Percentiles rank a stretch among this genome's conserved stretches.
These are phyloP conservation scores for Smittium mucronatum DNA, from an alignment of 371 early-diverging fungal genomes.

Conservation along the genomic window DNA sequence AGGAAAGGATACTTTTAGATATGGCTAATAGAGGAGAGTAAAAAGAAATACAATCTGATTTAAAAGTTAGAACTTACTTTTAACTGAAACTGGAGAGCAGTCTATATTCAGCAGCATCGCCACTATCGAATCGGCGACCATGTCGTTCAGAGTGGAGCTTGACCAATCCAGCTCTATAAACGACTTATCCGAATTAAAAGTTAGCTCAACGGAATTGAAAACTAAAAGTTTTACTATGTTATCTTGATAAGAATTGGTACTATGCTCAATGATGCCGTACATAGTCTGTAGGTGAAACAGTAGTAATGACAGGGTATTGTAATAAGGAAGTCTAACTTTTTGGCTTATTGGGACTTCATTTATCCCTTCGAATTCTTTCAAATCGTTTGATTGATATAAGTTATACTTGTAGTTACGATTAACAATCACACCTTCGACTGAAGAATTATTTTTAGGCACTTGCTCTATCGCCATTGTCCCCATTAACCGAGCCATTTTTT, in stretches of 20 bases:
- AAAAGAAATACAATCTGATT: too few relatives aligned
- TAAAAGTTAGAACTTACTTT: too few relatives aligned
- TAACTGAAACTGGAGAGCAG: slow-evolving; percentile 81
- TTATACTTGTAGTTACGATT: slow-evolving; percentile 78
- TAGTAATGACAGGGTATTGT: slow-evolving; percentile 64
- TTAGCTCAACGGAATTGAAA: slow-evolving; percentile 68
- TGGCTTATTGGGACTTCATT: slow-evolving; percentile 63
- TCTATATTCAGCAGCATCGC: slow-evolving; percentile 76
- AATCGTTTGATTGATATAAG: slow-evolving; percentile 46
- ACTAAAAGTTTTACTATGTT: slow-evolving; percentile 33
- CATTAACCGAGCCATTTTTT: slow-evolving; percentile 85
- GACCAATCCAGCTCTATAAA: slow-evolving; percentile 79
- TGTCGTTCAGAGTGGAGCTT: slow-evolving; percentile 81
- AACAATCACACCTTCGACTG: slow-evolving; percentile 60
- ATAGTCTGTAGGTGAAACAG: slow-evolving; percentile 81
- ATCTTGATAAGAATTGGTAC: slow-evolving; percentile 30
- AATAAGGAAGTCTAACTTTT: slow-evolving; percentile 60
- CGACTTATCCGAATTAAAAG: slow-evolving; percentile 33
- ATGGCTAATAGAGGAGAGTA: too few relatives aligned
- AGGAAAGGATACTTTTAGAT: too few relatives aligned
- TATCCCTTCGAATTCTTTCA: slow-evolving; percentile 52
- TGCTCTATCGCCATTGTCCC: slow-evolving; percentile 65
- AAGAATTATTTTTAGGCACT: slow-evolving; percentile 22
- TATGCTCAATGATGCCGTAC: slow-evolving; percentile 50
- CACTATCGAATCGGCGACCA: slow-evolving; percentile 88